Percentiles rank a stretch among this genome's conserved stretches.
These are phyloP conservation scores for Ochetophila trinervis DNA, from an alignment of 306 rosid species.

Conservation along the genomic window DNA sequence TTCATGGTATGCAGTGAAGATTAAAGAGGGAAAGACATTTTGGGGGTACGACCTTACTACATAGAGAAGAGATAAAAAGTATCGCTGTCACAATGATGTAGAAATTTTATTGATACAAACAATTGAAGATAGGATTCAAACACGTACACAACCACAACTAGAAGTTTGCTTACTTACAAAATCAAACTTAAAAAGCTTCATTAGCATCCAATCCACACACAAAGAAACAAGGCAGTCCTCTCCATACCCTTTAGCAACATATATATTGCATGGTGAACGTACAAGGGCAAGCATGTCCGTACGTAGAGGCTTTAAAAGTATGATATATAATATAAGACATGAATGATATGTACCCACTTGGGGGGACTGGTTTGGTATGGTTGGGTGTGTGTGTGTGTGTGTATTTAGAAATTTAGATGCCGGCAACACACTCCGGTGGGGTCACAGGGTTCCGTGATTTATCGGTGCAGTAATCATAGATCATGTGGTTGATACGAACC, in stretches of 20 bases:
- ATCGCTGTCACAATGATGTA: slow-evolving; percentile 21
- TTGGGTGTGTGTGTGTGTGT: background rate
- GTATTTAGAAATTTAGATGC: slow-evolving; percentile 26
- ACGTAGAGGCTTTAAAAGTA: no score
- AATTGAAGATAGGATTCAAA: slow-evolving; percentile 4
- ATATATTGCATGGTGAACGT: no score
- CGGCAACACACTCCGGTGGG: slow-evolving; percentile 74
- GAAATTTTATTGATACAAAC: slow-evolving; percentile 23
- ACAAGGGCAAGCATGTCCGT: no score
- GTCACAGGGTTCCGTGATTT: slow-evolving; percentile 55
- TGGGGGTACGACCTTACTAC: no score
- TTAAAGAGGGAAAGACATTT: no score
- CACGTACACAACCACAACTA: slow-evolving; percentile 12
- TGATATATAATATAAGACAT: background rate
- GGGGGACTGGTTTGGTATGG: background rate
- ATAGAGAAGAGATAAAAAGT: no score
- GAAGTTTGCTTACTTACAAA: slow-evolving; percentile 3
- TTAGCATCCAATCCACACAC: no score
- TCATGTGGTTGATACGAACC: slow-evolving; percentile 88
- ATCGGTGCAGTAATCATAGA: slow-evolving; percentile 81
- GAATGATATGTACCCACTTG: slow-evolving; percentile 19
- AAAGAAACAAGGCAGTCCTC: background rate
- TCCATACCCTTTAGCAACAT: background rate
- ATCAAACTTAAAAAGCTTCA: no score
- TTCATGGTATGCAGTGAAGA: background rate